Conservation (phyloP, 225 moss, liverwort and hornwort genomes). For the Bryoerythrophyllum caledonicum region DNA sequence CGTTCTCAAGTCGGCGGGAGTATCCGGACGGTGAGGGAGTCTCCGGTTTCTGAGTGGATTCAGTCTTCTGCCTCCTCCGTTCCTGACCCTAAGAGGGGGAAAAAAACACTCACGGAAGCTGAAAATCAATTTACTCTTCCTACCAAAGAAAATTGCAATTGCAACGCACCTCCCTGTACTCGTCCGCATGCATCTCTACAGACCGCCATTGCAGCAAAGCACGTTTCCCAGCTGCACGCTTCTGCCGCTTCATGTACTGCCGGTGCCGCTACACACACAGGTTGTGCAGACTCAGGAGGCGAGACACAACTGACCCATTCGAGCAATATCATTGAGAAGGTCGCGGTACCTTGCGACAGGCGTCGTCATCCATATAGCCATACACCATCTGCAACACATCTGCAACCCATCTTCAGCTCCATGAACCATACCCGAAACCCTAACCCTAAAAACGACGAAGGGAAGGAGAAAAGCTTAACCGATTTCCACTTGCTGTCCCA, state of each 20-base stretch:
- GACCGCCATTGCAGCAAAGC: constrained; percentile 57
- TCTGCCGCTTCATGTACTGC: constrained; percentile 54
- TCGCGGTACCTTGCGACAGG: constrained; percentile 41
- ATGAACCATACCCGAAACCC: not conserved
- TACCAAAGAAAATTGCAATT: not conserved
- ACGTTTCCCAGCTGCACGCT: constrained; percentile 58
- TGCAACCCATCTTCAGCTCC: constrained; percentile 28
- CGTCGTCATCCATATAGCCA: constrained; percentile 54
- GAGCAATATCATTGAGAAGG: not conserved
- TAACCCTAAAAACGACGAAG: not conserved
- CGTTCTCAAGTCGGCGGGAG: constrained; percentile 51
- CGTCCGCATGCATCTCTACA: constrained; percentile 54
- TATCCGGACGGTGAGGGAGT: constrained; percentile 37
- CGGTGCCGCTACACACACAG: constrained; percentile 39
- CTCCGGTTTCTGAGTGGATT: constrained; percentile 30
- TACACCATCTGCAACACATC: constrained; percentile 53
- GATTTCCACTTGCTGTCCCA: constrained; percentile 67
- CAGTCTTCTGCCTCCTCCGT: constrained; percentile 39
- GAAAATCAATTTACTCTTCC: not conserved
- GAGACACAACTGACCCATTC: not conserved
- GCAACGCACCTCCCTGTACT: constrained; percentile 41
- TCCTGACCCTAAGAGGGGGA: constrained; percentile 37
- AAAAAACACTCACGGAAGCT: not conserved
- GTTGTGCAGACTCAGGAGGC: not conserved
- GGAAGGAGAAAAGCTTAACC: constrained; percentile 27